Evolutionary conservation across 1,284 basidiomycete species (phyloP).

Genomic region (Kalmanozyma brasiliensis): DNA sequence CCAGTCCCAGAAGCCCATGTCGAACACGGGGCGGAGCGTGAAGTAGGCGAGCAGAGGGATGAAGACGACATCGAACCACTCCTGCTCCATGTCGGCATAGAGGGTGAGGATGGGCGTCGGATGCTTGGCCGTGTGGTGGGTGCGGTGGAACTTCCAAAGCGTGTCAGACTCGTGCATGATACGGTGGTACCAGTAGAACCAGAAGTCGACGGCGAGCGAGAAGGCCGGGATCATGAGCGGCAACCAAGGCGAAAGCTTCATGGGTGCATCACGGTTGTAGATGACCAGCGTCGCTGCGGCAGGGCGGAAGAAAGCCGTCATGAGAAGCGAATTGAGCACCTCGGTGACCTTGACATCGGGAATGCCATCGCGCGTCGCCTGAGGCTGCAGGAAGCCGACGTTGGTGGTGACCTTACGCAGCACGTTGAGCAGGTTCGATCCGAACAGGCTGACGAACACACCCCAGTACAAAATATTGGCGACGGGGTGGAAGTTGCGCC

Average conservation of each 20-base stretch:
- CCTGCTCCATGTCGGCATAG: slow-evolving; percentile 60
- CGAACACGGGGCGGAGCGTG: slow-evolving; percentile 22
- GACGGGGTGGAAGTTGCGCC: slow-evolving; percentile 49
- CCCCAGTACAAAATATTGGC: slow-evolving; percentile 44
- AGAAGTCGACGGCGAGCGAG: slow-evolving; percentile 53
- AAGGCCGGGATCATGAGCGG: slow-evolving; percentile 53
- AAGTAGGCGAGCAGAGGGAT: slow-evolving; percentile 49
- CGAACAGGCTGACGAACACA: slow-evolving; percentile 40
- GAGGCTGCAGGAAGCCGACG: slow-evolving; percentile 57
- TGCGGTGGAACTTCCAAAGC: slow-evolving; percentile 53
- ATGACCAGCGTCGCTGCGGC: slow-evolving; percentile 41
- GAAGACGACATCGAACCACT: slow-evolving; percentile 53
- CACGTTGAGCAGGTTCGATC: slow-evolving; percentile 28
- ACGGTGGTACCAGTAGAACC: slow-evolving; percentile 63
- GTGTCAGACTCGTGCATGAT: slow-evolving; percentile 57
- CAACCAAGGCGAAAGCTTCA: slow-evolving; percentile 43
- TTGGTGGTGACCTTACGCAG: slow-evolving; percentile 23
- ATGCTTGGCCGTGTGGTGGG: slow-evolving; percentile 58
- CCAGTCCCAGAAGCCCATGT: slow-evolving; percentile 44
- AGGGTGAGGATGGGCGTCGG: slow-evolving; percentile 51
- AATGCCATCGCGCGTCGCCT: slow-evolving; percentile 46
- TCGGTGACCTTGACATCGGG: slow-evolving; percentile 36
- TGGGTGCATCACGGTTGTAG: slow-evolving; percentile 47
- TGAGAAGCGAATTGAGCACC: slow-evolving; percentile 43
- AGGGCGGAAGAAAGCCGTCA: slow-evolving; percentile 49